phyloP scores from a whole-genome alignment of 1,139 yeast species.

The Meyerozyma smithsonii region DNA sequence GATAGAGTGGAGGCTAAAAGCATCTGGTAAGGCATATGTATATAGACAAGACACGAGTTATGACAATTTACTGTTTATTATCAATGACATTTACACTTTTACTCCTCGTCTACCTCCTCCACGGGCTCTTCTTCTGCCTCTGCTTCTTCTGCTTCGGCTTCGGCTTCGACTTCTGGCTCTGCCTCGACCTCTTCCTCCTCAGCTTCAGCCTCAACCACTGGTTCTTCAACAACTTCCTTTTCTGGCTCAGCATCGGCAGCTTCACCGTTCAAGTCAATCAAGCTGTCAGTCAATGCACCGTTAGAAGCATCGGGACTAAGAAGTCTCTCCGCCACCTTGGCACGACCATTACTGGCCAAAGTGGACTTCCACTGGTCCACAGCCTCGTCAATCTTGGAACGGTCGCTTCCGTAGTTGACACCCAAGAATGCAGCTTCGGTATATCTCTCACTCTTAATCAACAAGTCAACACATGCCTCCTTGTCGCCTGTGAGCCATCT shows the following conservation, averaged over 20 bases:
- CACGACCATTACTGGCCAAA: conserved; percentile 48
- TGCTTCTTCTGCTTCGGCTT: conserved; percentile 3
- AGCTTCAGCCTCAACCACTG: conserved; percentile 1
- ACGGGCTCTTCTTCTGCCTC: conserved; percentile 9
- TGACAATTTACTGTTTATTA: conserved; percentile 9
- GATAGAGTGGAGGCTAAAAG: conserved; percentile 34
- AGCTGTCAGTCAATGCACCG: conserved; percentile 11
- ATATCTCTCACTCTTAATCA: conserved; percentile 63
- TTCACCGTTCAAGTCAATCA: conserved; percentile 28
- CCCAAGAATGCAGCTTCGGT: conserved; percentile 87
- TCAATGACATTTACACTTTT: conserved; percentile 26
- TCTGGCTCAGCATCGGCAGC: conserved; percentile 5
- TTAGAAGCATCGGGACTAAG: conserved; percentile 17
- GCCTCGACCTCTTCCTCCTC: conserved; percentile 8
- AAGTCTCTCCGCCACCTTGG: conserved; percentile 57
- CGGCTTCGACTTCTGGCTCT: conserved; percentile 7
- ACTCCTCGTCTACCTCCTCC: conserved; percentile 7
- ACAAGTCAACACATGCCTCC: conserved; percentile 57
- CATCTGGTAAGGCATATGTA: conserved; percentile 7
- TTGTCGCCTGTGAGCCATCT: conserved; percentile 83
- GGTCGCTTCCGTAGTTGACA: conserved; percentile 56
- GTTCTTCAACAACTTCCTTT: conserved; percentile 4
- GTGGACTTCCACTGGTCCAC: conserved; percentile 65
- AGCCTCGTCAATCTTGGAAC: conserved; percentile 34
- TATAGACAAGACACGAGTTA: not conserved